Percentiles rank a stretch among this genome's conserved stretches.
These are phyloP conservation scores for Tetracladium marchalianum DNA, from an alignment of 495 filamentous ascomycete genomes.

Conservation along the genomic window DNA sequence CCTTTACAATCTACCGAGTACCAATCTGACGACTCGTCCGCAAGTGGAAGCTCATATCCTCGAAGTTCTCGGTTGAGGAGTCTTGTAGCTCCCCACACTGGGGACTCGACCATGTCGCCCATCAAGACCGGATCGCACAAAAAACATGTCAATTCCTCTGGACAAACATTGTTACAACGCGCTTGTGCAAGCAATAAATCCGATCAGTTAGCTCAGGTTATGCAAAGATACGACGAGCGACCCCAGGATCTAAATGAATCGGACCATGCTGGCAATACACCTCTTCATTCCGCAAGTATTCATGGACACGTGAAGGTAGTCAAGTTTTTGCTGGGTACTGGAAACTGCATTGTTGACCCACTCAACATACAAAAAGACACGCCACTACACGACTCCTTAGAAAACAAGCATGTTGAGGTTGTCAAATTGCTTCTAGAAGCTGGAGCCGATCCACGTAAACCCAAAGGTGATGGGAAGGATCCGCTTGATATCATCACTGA, in stretches of 20 bases:
- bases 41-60: conserved; percentile 59
- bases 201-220: conserved; percentile 57
- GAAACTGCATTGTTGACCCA: conserved; percentile 64
- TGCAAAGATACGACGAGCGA: conserved; percentile 57
- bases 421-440: conserved; percentile 75
- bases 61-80: conserved; percentile 56
- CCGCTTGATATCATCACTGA: conserved; percentile 73
- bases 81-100: conserved; percentile 46
- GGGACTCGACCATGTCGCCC: conserved; percentile 49
- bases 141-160: conserved; percentile 76
- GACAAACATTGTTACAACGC: conserved; percentile 73
- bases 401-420: conserved; percentile 87
- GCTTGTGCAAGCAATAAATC: conserved; percentile 71
- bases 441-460: conserved; percentile 78
- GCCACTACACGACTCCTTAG: conserved; percentile 88
- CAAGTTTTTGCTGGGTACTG: conserved; percentile 65
- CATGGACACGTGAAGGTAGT: conserved; percentile 77
- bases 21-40: conserved; percentile 64
- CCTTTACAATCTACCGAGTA: conserved; percentile 58
- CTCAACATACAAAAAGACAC: conserved; percentile 83
- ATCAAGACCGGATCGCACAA: conserved; percentile 61
- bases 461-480: conserved; percentile 79
- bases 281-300: conserved; percentile 81
- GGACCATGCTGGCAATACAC: conserved; percentile 90
- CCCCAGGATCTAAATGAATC: conserved; percentile 80